These are phyloP conservation scores for Metarhizium sp. DNA, from an alignment of 2,329 filamentous ascomycete genomes.

Conservation along the genomic window DNA sequence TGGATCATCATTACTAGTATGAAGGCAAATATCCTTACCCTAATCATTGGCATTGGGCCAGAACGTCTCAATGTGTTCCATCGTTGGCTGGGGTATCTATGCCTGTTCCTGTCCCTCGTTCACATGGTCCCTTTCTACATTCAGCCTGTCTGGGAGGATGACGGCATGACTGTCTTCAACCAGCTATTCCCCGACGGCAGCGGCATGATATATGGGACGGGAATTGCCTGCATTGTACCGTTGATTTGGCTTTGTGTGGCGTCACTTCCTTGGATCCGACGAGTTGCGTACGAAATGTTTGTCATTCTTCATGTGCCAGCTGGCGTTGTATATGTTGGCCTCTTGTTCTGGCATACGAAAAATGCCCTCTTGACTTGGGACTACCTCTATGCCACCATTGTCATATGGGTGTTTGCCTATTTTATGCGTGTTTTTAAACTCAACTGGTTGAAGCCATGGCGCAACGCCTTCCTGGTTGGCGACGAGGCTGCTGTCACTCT, in stretches of 20 bases:
- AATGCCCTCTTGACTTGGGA: constrained; percentile 87
- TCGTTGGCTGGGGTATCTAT: constrained; percentile 83
- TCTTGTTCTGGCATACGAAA: constrained; percentile 93
- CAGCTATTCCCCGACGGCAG: constrained; percentile 56
- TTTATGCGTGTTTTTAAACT: constrained; percentile 69
- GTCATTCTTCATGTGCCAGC: constrained; percentile 74
- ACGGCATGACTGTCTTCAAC: constrained; percentile 60
- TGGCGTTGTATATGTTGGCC: constrained; percentile 67
- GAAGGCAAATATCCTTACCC: constrained; percentile 78
- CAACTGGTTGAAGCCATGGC: constrained; percentile 80
- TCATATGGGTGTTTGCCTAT: constrained; percentile 71
- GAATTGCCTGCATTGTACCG: constrained; percentile 72
- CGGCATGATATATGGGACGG: constrained; percentile 75
- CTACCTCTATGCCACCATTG: constrained; percentile 75
- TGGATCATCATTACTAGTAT: constrained; percentile 88
- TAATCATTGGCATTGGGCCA: constrained; percentile 83
- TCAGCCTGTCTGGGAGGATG: constrained; percentile 76
- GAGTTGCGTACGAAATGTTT: constrained; percentile 78
- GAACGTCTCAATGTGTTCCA: constrained; percentile 90
- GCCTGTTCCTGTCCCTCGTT: constrained; percentile 70
- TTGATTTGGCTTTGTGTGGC: constrained; percentile 75
- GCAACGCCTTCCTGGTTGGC: constrained; percentile 73
- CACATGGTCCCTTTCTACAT: constrained; percentile 87
- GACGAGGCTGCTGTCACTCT: constrained; percentile 86
- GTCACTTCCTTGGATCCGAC: constrained; percentile 69